Evolutionary conservation across 176 grass and related monocot genomes (phyloP).

Genomic region (Lolium perenne): DNA sequence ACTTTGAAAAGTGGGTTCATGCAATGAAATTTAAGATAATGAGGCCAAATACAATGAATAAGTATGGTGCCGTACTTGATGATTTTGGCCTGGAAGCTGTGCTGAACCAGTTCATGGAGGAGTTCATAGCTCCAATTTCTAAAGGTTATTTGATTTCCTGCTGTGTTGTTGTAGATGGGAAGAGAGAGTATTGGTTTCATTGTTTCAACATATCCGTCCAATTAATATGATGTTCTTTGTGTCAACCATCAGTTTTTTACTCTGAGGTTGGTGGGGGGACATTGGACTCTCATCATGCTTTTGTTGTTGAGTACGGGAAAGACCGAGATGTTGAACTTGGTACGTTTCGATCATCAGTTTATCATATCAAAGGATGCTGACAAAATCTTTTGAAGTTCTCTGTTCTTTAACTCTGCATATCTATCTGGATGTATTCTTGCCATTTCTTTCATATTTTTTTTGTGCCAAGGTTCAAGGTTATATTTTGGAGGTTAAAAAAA

Average conservation of each 20-base stretch:
- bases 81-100: slow-evolving; percentile 95
- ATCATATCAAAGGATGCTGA: not conserved
- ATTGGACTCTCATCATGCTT: slow-evolving; percentile 92
- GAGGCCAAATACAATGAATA: slow-evolving; percentile 99
- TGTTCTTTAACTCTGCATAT: slow-evolving; percentile 24
- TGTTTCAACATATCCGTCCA: slow-evolving; percentile 26
- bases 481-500: slow-evolving; percentile 21
- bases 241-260: slow-evolving; percentile 78
- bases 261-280: slow-evolving; percentile 85
- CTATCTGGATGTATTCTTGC: slow-evolving; percentile 14
- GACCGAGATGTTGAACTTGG: slow-evolving; percentile 94
- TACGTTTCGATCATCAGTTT: slow-evolving; percentile 34
- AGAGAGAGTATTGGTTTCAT: not conserved
- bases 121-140: slow-evolving; percentile 85
- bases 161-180: slow-evolving; percentile 6
- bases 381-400: slow-evolving; percentile 1
- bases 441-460: not conserved
- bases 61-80: slow-evolving; percentile 96
- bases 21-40: slow-evolving; percentile 92
- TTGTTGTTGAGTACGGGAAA: slow-evolving; percentile 97
- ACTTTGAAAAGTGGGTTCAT: slow-evolving; percentile 96
- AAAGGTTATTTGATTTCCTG: slow-evolving; percentile 61
- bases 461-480: not conserved
- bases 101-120: slow-evolving; percentile 93
- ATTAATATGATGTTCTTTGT: slow-evolving; percentile 36